Evolutionary conservation across 192 early-diverging fungal species (phyloP), one percentile per base, ranked within the genome.

Genomic region (Linnemannia exigua): DNA sequence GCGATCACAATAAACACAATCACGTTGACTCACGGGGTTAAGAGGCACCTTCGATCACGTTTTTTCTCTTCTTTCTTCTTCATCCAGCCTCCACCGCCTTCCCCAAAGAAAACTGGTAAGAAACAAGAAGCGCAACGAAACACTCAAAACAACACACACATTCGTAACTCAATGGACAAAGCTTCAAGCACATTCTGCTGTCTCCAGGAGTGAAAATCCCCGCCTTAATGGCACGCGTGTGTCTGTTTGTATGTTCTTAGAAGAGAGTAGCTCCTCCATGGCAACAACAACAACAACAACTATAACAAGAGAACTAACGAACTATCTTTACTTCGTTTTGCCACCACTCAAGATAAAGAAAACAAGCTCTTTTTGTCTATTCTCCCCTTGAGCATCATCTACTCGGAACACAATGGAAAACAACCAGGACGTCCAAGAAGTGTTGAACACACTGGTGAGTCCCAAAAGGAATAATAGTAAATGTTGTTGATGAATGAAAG

Each of bases 391-490:
- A 80, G 47, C 68, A 41, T 50, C 47, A 70, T 69, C 19, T 69
- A 77, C 44, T 52, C 72, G 47, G 41, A 76, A 48, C 63, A 61
- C 36, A 3, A 83, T 83, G 70, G 75, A 70, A 9, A 67, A 75
- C 46, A 50, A 67, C 36, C 76, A 78, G 33, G 75, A 75, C 6
- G 76, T 84, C 47, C 82, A 84, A 70, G 82, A 79, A 46, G 76
- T 72, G 22, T 11, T 84, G 28, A 79, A 84, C 19, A 84, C 58
- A 7, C 67, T 84, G 76, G 82, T 84, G 70, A 70, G 76, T 63
- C 15, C 25, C 12, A 28, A 25, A 12, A 31, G 54, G 25, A 61
- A 6, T 12, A 61, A 14, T 12, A 31, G 58, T 31, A 3, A 25
- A 3, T 33, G 28, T 3, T 15, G 58, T 63, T 31, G 28, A 31